A percentile compares a stretch with the other conserved stretches of the same genome.
Evolutionary conservation across 768 basidiomycete genomes (phyloP).

Genomic region (Suillus alpinus): DNA sequence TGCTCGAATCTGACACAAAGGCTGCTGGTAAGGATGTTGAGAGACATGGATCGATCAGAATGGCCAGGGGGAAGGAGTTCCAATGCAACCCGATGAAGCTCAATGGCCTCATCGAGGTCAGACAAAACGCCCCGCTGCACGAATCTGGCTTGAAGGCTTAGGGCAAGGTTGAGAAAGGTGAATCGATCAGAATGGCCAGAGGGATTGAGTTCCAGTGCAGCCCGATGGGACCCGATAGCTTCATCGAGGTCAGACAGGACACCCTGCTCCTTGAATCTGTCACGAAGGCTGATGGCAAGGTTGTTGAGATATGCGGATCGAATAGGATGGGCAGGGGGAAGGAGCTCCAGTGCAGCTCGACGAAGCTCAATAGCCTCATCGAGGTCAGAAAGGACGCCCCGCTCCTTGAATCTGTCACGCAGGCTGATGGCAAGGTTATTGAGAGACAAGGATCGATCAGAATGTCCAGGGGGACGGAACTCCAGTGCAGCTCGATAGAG

Average conservation of each 20-base stretch:
- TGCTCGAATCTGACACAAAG: slow-evolving; percentile 10
- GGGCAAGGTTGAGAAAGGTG: neutral
- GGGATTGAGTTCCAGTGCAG: neutral
- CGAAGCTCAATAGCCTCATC: neutral
- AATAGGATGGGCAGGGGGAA: neutral
- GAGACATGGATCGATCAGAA: slow-evolving; percentile 7
- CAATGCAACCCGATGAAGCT: slow-evolving; percentile 3
- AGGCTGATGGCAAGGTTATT: neutral
- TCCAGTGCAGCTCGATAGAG: neutral
- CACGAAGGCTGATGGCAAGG: neutral
- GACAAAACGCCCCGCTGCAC: neutral
- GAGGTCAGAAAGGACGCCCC: no score
- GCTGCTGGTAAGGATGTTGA: slow-evolving; percentile 2
- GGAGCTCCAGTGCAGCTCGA: neutral
- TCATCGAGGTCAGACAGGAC: neutral
- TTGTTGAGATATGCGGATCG: neutral
- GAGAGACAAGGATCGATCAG: neutral
- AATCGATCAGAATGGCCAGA: neutral
- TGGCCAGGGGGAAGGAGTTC: slow-evolving; percentile 7
- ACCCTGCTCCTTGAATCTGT: neutral
- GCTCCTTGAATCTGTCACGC: neutral
- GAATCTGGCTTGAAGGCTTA: neutral
- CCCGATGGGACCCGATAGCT: neutral
- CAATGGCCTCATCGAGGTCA: slow-evolving; percentile 10
- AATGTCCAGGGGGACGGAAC: neutral